Conservation (phyloP, 2,329 filamentous ascomycete genomes). For the Alternaria sp. region DNA sequence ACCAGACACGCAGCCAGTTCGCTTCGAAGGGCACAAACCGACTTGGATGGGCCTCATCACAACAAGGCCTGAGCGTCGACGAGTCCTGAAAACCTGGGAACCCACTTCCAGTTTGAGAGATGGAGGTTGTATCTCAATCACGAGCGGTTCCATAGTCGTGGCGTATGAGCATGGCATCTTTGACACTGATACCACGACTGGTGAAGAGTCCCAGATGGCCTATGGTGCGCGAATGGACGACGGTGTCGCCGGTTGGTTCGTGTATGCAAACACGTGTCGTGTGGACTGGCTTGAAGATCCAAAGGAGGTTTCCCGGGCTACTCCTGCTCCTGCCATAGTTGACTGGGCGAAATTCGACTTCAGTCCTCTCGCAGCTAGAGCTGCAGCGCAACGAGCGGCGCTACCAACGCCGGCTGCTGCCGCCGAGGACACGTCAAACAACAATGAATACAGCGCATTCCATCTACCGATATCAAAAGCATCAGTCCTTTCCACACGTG, state of each 20-base stretch:
- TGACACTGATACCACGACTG: neutral
- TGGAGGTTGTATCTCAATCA: neutral
- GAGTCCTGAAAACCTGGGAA: neutral
- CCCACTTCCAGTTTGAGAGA: neutral
- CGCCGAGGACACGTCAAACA: neutral
- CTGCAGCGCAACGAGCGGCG: slow-evolving; percentile 1
- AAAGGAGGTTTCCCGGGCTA: neutral
- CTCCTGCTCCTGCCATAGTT: neutral
- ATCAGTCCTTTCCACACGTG: neutral
- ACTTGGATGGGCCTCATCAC: slow-evolving; percentile 20
- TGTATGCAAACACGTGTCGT: slow-evolving; percentile 10
- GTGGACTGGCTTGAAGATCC: slow-evolving; percentile 11
- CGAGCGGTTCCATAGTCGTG: neutral
- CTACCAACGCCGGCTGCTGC: neutral
- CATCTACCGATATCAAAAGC: neutral
- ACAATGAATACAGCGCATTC: neutral
- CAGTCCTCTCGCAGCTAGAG: slow-evolving; percentile 3
- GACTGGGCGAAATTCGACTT: slow-evolving; percentile 13
- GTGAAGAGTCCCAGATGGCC: slow-evolving; percentile 1
- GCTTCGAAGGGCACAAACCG: slow-evolving; percentile 27
- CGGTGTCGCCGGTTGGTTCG: slow-evolving; percentile 12
- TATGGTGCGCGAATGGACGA: slow-evolving; percentile 3
- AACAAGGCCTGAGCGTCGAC: neutral
- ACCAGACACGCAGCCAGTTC: slow-evolving; percentile 23
- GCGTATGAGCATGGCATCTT: slow-evolving; percentile 2